Percentiles rank a stretch among this genome's conserved stretches.
Conservation (phyloP, 2,329 filamentous ascomycete species). For the Ciborinia camelliae region DNA sequence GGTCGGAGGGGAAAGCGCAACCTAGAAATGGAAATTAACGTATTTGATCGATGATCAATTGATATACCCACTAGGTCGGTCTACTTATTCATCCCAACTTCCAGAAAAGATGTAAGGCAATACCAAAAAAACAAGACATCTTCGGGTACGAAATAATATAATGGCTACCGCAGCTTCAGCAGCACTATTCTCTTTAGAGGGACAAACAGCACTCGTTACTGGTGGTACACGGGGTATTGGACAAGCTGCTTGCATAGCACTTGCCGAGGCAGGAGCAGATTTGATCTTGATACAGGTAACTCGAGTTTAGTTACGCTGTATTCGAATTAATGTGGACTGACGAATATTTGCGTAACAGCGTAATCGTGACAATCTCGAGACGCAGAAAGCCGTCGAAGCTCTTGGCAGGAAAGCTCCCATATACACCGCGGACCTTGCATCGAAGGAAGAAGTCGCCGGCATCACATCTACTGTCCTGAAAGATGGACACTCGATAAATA, state of each 20-base stretch:
- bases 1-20: background rate
- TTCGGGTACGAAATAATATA: conserved; percentile 1
- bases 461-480: conserved; percentile 60
- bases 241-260: conserved; percentile 39
- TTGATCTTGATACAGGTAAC: conserved; percentile 41
- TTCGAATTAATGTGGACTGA: background rate
- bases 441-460: conserved; percentile 54
- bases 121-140: background rate
- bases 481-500: conserved; percentile 44
- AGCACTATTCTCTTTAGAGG: conserved; percentile 38
- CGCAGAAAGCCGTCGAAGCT: conserved; percentile 58
- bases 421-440: conserved; percentile 68
- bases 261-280: conserved; percentile 42
- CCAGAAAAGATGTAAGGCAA: conserved; percentile 5
- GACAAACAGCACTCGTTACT: conserved; percentile 41
- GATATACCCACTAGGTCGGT: background rate
- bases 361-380: conserved; percentile 40
- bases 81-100: background rate
- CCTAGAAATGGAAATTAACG: too few species aligned
- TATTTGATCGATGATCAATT: background rate
- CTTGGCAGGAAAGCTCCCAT: conserved; percentile 65
- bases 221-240: conserved; percentile 42
- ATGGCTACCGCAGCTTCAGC: conserved; percentile 30
- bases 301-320: background rate
- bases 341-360: conserved; percentile 26